A percentile compares a stretch with the other conserved stretches of the same genome.
Conservation (phyloP, 208 protist species). For the Trypanosomatidae sp. region DNA sequence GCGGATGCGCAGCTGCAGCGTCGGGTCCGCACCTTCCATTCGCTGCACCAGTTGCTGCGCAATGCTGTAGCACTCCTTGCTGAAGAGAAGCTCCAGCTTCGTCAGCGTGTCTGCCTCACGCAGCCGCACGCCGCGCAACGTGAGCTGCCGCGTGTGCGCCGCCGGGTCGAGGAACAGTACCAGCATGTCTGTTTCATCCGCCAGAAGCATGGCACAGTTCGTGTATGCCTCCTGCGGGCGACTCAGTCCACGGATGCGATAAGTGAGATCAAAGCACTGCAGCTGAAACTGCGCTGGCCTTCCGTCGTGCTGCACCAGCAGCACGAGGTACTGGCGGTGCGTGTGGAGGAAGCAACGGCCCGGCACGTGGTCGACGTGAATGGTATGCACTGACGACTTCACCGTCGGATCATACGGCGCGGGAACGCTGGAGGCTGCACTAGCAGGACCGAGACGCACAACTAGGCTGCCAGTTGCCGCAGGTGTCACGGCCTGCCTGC, state of each 20-base stretch:
- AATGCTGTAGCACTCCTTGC: slow-evolving; percentile 93
- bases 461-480: slow-evolving; percentile 7
- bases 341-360: slow-evolving; percentile 61
- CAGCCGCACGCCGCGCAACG: slow-evolving; percentile 40
- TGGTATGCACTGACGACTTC: slow-evolving; percentile 64
- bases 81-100: slow-evolving; percentile 96
- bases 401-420: slow-evolving; percentile 40
- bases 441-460: slow-evolving; percentile 9
- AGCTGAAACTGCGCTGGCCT: slow-evolving; percentile 53
- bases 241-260: slow-evolving; percentile 89
- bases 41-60: slow-evolving; percentile 91
- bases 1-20: slow-evolving; percentile 92
- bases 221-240: slow-evolving; percentile 59
- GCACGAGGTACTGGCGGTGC: slow-evolving; percentile 86
- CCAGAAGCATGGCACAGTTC: slow-evolving; percentile 74
- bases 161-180: slow-evolving; percentile 71
- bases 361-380: slow-evolving; percentile 55
- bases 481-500: slow-evolving; percentile 3
- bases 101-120: slow-evolving; percentile 92
- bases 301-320: slow-evolving; percentile 66
- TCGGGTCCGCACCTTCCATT: slow-evolving; percentile 32
- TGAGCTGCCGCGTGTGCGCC: slow-evolving; percentile 12
- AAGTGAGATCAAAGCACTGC: slow-evolving; percentile 88
- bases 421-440: not conserved
- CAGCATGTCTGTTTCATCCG: slow-evolving; percentile 80